These are phyloP conservation scores for Circinella minor DNA, from an alignment of 371 early-diverging fungal species.

Conservation along the genomic window DNA sequence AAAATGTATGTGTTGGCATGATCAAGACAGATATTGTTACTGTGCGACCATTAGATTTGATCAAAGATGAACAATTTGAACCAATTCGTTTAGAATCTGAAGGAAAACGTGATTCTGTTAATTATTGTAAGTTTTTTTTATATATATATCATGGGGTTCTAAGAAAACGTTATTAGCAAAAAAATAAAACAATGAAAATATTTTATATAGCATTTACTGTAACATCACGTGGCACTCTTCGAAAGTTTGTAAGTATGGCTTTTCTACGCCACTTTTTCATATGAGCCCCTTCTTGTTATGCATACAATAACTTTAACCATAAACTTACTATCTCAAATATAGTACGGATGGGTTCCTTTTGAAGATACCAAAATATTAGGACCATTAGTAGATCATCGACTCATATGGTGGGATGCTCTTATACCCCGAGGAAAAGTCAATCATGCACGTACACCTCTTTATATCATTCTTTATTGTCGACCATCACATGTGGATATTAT, in stretches of 20 bases:
- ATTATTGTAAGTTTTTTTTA: constrained; percentile 35
- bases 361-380: constrained; percentile 49
- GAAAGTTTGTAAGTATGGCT: constrained; percentile 31
- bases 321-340: not conserved
- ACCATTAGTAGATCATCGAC: constrained; percentile 36
- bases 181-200: not conserved
- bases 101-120: constrained; percentile 34
- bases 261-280: not conserved
- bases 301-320: not conserved
- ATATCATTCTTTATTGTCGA: constrained; percentile 45
- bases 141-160: not conserved
- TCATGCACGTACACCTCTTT: constrained; percentile 37
- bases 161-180: not conserved
- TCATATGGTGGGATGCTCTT: constrained; percentile 54
- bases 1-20: constrained; percentile 49
- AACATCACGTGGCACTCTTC: constrained; percentile 25
- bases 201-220: constrained; percentile 35
- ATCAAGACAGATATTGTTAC: constrained; percentile 49
- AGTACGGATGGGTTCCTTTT: constrained; percentile 56
- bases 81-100: constrained; percentile 36
- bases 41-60: constrained; percentile 26
- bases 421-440: constrained; percentile 47
- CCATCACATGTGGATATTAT: constrained; percentile 23
- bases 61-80: constrained; percentile 43
- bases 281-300: not conserved